These are phyloP conservation scores for Ceratocystis cubensis DNA, from an alignment of 2,329 filamentous ascomycete genomes.

Conservation along the genomic window DNA sequence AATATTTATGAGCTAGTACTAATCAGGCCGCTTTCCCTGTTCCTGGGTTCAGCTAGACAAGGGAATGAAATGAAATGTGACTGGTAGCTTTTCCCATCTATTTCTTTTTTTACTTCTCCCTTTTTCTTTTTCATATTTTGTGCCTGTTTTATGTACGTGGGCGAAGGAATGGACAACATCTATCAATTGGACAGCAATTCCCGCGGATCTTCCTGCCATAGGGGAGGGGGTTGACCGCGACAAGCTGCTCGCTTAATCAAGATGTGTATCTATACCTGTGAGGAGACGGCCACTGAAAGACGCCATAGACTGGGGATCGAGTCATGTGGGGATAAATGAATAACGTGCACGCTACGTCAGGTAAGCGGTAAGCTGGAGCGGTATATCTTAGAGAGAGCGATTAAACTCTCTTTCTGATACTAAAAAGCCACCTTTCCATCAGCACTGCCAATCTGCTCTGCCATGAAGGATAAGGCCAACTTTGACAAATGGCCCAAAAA, in stretches of 20 bases:
- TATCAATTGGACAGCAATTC: not conserved
- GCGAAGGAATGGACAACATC: not conserved
- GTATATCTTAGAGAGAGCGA: not conserved
- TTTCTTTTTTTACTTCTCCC: not conserved
- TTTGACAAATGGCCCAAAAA: not conserved
- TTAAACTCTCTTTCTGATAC: not conserved
- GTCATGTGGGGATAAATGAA: not conserved
- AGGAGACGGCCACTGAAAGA: not conserved
- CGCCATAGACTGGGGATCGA: not conserved
- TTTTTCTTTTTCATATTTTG: not conserved
- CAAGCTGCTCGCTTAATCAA: constrained; percentile 1
- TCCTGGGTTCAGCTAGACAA: constrained; percentile 3
- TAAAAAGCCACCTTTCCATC: not conserved
- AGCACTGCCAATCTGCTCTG: not conserved
- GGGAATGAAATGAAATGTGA: constrained; percentile 6
- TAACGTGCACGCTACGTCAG: not conserved
- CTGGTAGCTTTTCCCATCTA: not conserved
- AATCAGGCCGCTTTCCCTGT: not conserved
- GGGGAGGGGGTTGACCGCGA: not conserved
- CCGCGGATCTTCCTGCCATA: not conserved
- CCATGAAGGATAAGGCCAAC: not conserved
- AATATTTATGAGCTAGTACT: not conserved
- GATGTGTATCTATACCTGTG: not conserved
- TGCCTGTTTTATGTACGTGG: not conserved
- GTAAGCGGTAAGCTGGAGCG: too few species aligned